Evolutionary conservation across 1,284 basidiomycete genomes (phyloP).

Genomic region (Inonotus hispidus): DNA sequence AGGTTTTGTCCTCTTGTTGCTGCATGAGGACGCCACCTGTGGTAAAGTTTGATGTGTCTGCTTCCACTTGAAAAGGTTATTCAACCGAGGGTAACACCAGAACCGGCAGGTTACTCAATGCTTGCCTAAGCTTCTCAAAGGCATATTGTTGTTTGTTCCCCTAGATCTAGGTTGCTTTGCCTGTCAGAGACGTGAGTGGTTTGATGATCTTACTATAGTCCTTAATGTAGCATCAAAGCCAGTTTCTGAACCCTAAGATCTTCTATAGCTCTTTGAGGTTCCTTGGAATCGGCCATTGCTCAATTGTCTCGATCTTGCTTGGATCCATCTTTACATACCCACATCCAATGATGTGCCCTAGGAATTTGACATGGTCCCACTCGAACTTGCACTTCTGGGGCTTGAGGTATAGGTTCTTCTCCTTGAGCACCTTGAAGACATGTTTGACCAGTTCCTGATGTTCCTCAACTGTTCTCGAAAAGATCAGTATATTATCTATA

Average conservation of each 20-base stretch:
- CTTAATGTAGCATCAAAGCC: not conserved
- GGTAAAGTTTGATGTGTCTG: constrained; percentile 6
- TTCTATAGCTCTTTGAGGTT: not conserved
- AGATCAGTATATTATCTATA: no score
- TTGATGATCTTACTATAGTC: no score
- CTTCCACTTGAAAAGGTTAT: not conserved
- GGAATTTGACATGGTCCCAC: not conserved
- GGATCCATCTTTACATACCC: not conserved
- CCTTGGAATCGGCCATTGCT: not conserved
- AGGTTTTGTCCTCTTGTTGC: constrained; percentile 17
- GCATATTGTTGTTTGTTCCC: not conserved
- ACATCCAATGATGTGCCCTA: not conserved
- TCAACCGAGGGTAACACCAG: not conserved
- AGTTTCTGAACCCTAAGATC: not conserved
- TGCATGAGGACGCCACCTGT: constrained; percentile 6
- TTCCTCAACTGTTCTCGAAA: no score
- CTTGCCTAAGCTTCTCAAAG: not conserved
- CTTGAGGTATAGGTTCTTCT: no score
- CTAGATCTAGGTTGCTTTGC: not conserved
- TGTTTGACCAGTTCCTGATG: no score
- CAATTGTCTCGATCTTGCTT: not conserved
- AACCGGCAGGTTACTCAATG: not conserved
- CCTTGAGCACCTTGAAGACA: no score
- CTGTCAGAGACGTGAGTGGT: not conserved
- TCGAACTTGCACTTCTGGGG: no score